Percentiles rank a stretch among this genome's conserved stretches.
phyloP scores from a whole-genome alignment of 208 protist genomes.

The Blastocrithidia nonstop region DNA sequence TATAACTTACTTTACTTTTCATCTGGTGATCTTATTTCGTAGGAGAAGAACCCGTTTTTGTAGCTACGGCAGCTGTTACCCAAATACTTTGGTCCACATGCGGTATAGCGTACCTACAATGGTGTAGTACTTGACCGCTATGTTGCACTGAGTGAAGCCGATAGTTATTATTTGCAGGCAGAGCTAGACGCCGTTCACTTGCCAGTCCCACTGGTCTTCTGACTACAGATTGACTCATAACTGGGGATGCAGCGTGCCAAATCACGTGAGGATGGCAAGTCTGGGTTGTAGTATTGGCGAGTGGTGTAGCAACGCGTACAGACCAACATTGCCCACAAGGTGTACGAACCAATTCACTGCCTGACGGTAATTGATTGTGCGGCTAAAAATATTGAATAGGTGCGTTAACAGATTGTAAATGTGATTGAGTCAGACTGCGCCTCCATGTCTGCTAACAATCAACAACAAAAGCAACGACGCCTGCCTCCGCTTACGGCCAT shows the following conservation, averaged over 20 bases:
- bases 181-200: slow-evolving; percentile 26
- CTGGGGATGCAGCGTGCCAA: slow-evolving; percentile 45
- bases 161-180: slow-evolving; percentile 73
- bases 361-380: slow-evolving; percentile 34
- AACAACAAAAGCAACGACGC: not conserved
- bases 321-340: slow-evolving; percentile 21
- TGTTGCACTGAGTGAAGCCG: slow-evolving; percentile 54
- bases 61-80: slow-evolving; percentile 39
- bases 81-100: slow-evolving; percentile 42
- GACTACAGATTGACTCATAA: slow-evolving; percentile 44
- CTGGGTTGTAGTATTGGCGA: slow-evolving; percentile 23
- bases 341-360: slow-evolving; percentile 44
- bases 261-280: slow-evolving; percentile 31
- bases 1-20: slow-evolving; percentile 66
- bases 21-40: slow-evolving; percentile 43
- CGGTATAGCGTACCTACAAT: slow-evolving; percentile 26
- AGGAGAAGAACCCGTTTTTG: slow-evolving; percentile 57
- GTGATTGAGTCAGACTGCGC: slow-evolving; percentile 19
- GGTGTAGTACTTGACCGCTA: slow-evolving; percentile 78
- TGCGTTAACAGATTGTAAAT: slow-evolving; percentile 21
- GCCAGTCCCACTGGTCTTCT: slow-evolving; percentile 59
- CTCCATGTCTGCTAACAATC: no score
- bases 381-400: slow-evolving; percentile 13
- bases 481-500: not conserved
- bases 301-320: slow-evolving; percentile 61